Evolutionary conservation across 2,329 filamentous ascomycete genomes (phyloP), one percentile per base, ranked within the genome.

Genomic region (Ophiostoma australiae): DNA sequence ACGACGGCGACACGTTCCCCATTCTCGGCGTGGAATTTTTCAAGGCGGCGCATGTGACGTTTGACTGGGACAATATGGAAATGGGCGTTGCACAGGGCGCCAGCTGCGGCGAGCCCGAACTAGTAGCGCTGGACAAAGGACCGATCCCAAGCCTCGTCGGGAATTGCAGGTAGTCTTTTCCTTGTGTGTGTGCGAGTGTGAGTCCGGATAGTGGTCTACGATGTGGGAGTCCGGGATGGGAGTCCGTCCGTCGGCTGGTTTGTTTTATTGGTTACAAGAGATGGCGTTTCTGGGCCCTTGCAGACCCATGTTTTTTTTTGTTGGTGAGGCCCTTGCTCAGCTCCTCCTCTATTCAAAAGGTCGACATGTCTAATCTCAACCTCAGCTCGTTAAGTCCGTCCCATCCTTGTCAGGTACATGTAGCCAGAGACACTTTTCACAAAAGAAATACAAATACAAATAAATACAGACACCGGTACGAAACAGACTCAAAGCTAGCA

Each of bases 31-130:
- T 58, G 27, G 23, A 58, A n/a, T 48, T 17, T 48, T 48, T 48
- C 44, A 48, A 48, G 17, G 44, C 44, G 44, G 44, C 44, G 44
- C 44, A 48, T 48, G 44, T 48, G 17, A 58, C 17, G 23, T 27
- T 58, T 23, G 52, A 58, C 20, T 27, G 23, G n/a, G 23, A 23
- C 23, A 27, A 58, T 23, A 58, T 58, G n/a, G 52, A 58, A 6
- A 58, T 58, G 27, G 27, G 27, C 7, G 23, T 27, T n/a, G 23
- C 52, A 58, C 52, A 58, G 8, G 23, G 23, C 13, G 27, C 52
- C n/a, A 55, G 52, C 52, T 55, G 52, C 52, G 52, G 52, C 52
- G 52, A 55, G 52, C 52, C 52, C 52, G 52, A 55, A 13, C 52
- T 55, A 2, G 52, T 55, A 8, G 52, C n/a, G 52, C n/a, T 55